phyloP scores from a whole-genome alignment of 805 yeast species.

The Starmerella stellata region DNA sequence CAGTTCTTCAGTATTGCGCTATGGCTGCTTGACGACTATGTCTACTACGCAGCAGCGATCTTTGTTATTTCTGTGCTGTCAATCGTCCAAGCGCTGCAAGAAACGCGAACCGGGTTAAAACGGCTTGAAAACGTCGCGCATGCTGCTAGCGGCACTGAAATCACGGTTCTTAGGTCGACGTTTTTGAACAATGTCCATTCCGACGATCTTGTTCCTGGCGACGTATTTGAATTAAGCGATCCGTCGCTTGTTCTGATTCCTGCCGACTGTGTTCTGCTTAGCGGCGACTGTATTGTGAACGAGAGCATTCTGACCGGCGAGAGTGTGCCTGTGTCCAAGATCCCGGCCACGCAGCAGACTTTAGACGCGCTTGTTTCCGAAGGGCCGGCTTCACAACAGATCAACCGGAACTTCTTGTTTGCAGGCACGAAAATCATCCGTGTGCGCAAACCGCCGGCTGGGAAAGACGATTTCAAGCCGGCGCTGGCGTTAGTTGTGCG shows the following conservation, averaged over 20 bases:
- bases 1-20: constrained; percentile 80
- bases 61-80: constrained; percentile 70
- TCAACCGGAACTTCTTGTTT: constrained; percentile 34
- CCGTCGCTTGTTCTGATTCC: constrained; percentile 61
- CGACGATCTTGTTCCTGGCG: constrained; percentile 83
- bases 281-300: constrained; percentile 92
- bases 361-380: constrained; percentile 40
- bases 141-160: constrained; percentile 57
- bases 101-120: constrained; percentile 57
- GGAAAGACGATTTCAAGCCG: constrained; percentile 36
- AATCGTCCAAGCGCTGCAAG: constrained; percentile 62
- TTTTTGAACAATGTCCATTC: constrained; percentile 76
- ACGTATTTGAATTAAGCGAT: constrained; percentile 77
- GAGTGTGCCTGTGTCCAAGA: constrained; percentile 85
- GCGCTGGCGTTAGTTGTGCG: constrained; percentile 76
- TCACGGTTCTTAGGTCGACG: constrained; percentile 78
- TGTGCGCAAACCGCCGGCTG: constrained; percentile 47
- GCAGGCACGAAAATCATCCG: constrained; percentile 81
- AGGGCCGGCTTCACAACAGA: constrained; percentile 8
- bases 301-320: constrained; percentile 98
- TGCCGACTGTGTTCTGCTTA: constrained; percentile 68
- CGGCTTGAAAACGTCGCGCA: constrained; percentile 45
- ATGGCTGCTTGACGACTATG: constrained; percentile 86
- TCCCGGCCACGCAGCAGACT: constrained; percentile 41
- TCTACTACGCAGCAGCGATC: constrained; percentile 85